Conservation (phyloP, 441 rosid species). For the Populus hybrid region DNA sequence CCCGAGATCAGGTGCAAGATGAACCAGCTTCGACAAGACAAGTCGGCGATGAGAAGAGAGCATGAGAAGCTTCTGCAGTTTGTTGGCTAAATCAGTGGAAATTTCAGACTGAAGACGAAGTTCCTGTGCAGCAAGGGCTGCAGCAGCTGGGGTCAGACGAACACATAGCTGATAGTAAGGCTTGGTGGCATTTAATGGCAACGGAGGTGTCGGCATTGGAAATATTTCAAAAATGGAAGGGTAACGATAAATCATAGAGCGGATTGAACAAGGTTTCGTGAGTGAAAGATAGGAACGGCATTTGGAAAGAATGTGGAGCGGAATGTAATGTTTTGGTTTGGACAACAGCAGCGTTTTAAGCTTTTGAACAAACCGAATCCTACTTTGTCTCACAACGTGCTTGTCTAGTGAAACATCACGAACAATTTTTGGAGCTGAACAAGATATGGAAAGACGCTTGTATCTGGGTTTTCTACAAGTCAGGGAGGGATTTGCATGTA, state of each 20-base stretch:
- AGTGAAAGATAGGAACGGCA: slow-evolving; percentile 40
- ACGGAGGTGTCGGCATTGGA: slow-evolving; percentile 44
- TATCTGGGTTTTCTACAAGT: too few relatives aligned
- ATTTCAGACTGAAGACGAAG: slow-evolving; percentile 47
- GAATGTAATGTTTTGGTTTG: slow-evolving; percentile 74
- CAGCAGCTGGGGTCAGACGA: slow-evolving; percentile 70
- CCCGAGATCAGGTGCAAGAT: too few relatives aligned
- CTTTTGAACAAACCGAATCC: slow-evolving; percentile 72
- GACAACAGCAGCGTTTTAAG: slow-evolving; percentile 75
- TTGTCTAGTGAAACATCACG: slow-evolving; percentile 58
- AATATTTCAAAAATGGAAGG: slow-evolving; percentile 73
- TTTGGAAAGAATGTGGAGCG: slow-evolving; percentile 66
- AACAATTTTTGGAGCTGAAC: too few relatives aligned
- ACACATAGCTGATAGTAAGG: slow-evolving; percentile 37
- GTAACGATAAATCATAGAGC: slow-evolving; percentile 20
- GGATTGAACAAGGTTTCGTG: too few relatives aligned
- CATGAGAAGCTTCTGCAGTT: slow-evolving; percentile 91
- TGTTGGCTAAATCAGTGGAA: slow-evolving; percentile 52
- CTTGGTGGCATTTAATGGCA: slow-evolving; percentile 61
- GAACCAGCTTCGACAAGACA: too few relatives aligned
- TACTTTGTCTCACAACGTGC: slow-evolving; percentile 67
- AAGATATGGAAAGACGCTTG: neutral
- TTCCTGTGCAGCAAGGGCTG: slow-evolving; percentile 54
- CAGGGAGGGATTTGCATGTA: neutral
- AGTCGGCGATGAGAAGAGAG: slow-evolving; percentile 41